Evolutionary conservation across 345 rosid species (phyloP).

Genomic region (Salix purpurea): DNA sequence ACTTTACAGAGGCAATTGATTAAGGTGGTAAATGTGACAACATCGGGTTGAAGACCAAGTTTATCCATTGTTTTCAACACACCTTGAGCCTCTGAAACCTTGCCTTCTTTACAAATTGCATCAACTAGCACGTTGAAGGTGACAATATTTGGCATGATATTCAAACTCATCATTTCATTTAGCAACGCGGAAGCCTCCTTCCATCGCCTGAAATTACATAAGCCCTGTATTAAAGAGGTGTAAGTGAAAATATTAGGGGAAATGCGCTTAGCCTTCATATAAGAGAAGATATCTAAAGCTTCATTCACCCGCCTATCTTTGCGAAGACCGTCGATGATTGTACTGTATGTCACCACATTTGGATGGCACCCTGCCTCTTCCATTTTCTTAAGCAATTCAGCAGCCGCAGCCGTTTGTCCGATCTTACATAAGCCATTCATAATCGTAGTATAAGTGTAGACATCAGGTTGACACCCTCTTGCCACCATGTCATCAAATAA

Average conservation of each 20-base stretch:
- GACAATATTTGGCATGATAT: neutral
- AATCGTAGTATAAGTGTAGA: neutral
- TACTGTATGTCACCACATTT: conserved; percentile 1
- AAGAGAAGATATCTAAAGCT: neutral
- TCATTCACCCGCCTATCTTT: neutral
- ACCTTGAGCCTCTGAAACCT: conserved; percentile 5
- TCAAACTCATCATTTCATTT: too few species aligned
- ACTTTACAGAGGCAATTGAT: neutral
- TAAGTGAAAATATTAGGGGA: too few species aligned
- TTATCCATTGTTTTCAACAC: neutral
- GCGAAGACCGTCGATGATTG: neutral
- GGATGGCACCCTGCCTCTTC: neutral
- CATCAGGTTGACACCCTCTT: neutral
- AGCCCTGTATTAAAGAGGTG: too few species aligned
- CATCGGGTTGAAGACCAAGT: too few species aligned
- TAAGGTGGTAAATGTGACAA: too few species aligned
- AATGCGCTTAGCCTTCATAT: too few species aligned
- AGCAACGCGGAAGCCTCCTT: too few species aligned
- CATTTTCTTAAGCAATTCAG: too few species aligned
- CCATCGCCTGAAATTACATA: too few species aligned
- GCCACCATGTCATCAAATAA: neutral
- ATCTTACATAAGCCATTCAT: neutral
- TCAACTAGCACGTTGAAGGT: conserved; percentile 5
- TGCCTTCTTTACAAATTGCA: conserved; percentile 3
- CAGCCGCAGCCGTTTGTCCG: too few species aligned